Conservation (phyloP, 1,139 yeast genomes). For the Yamadazyma membranifaciens region DNA sequence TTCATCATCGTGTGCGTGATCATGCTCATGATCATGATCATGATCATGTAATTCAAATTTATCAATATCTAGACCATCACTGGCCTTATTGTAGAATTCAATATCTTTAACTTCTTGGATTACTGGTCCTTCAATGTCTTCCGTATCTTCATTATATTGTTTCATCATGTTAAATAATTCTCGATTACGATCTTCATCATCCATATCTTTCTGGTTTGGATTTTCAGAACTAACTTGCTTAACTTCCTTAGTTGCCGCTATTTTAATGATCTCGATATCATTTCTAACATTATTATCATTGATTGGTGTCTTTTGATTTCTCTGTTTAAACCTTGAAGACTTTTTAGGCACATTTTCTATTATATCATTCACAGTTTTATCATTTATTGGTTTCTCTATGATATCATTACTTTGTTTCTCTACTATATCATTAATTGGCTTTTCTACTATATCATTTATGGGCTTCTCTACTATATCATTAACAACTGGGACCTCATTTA, state of each 20-base stretch:
- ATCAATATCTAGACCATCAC: constrained; percentile 24
- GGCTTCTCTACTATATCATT: constrained; percentile 10
- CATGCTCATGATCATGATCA: constrained; percentile 8
- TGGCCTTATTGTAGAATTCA: constrained; percentile 48
- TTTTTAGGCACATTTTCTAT: constrained; percentile 1
- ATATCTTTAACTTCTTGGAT: constrained; percentile 57
- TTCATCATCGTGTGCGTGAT: constrained; percentile 3
- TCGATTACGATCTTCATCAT: constrained; percentile 1
- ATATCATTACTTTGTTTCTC: constrained; percentile 3
- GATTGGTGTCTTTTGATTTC: background rate
- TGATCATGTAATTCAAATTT: constrained; percentile 19
- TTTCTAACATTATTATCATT: background rate
- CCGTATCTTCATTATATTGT: constrained; percentile 35
- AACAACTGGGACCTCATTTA: constrained; percentile 4
- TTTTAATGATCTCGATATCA: background rate
- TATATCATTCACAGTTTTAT: constrained; percentile 2
- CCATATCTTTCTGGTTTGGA: background rate
- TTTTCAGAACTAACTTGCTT: background rate
- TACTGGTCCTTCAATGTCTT: constrained; percentile 59
- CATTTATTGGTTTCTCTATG: constrained; percentile 3
- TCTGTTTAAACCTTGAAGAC: constrained; percentile 3
- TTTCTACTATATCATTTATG: constrained; percentile 7
- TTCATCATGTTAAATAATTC: constrained; percentile 14
- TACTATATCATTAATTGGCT: constrained; percentile 2
- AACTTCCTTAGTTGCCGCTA: constrained; percentile 1